Percentiles rank a stretch among this genome's conserved stretches.
phyloP scores from a whole-genome alignment of 2,329 filamentous ascomycete genomes.

The Calonectria pseudoreteaudii region DNA sequence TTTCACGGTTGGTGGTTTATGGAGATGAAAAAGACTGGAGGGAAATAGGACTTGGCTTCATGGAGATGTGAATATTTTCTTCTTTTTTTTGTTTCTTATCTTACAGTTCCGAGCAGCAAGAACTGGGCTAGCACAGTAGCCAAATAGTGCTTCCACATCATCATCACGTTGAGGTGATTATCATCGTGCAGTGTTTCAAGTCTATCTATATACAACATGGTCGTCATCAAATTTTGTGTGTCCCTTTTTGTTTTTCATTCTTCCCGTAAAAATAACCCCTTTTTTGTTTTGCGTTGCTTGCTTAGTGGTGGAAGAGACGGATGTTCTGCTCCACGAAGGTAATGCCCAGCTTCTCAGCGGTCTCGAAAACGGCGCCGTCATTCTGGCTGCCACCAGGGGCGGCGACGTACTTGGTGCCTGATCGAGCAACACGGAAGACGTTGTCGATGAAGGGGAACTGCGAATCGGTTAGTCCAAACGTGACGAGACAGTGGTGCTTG shows the following conservation, averaged over 20 bases:
- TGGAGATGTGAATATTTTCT: neutral
- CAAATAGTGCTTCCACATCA: constrained; percentile 29
- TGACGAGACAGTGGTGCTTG: too few species aligned
- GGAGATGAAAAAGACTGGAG: constrained; percentile 25
- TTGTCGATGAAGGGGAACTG: constrained; percentile 99
- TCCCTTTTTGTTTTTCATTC: neutral
- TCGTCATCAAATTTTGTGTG: constrained; percentile 22
- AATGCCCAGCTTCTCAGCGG: constrained; percentile 74
- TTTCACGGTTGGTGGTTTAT: neutral
- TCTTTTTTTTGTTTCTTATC: constrained; percentile 9
- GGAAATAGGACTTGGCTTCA: constrained; percentile 25
- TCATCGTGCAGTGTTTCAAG: constrained; percentile 34
- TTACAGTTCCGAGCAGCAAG: constrained; percentile 21
- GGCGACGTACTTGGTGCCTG: constrained; percentile 95
- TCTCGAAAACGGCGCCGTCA: constrained; percentile 84
- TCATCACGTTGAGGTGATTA: constrained; percentile 39
- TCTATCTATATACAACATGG: constrained; percentile 39
- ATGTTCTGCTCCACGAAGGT: constrained; percentile 96
- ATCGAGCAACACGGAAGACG: constrained; percentile 89
- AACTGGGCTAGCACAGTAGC: constrained; percentile 13
- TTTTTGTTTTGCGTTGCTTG: neutral
- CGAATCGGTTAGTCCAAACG: constrained; percentile 36
- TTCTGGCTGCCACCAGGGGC: constrained; percentile 93
- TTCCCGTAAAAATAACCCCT: neutral
- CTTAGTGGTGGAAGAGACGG: constrained; percentile 93